These are phyloP conservation scores for Lathyrus sativus DNA, from an alignment of 306 rosid species.

Conservation along the genomic window DNA sequence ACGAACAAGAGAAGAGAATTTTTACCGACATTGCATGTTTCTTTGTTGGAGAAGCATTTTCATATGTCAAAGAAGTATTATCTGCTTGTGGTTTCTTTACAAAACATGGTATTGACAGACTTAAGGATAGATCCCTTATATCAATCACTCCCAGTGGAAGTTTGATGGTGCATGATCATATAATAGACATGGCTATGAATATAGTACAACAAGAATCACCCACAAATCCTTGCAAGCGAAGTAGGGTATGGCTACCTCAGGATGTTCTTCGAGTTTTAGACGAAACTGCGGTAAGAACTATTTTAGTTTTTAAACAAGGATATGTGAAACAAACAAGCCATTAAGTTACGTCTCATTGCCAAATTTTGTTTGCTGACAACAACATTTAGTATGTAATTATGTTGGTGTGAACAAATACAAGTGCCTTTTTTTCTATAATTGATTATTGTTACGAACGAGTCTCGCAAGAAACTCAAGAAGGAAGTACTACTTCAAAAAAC, in stretches of 20 bases:
- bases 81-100: slow-evolving; percentile 2
- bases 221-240: background rate
- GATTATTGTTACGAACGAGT: background rate
- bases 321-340: background rate
- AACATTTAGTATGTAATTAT: background rate
- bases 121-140: background rate
- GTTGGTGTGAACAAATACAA: background rate
- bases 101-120: background rate
- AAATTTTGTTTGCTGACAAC: background rate
- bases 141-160: slow-evolving; percentile 6
- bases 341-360: background rate
- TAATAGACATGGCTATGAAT: slow-evolving; percentile 9
- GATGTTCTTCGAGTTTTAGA: slow-evolving; percentile 8
- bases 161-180: background rate
- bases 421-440: background rate
- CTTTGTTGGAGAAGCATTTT: background rate
- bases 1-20: background rate
- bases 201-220: slow-evolving; percentile 3
- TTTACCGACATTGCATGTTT: slow-evolving; percentile 1
- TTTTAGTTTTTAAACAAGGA: background rate
- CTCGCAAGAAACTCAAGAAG: too few species aligned
- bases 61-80: background rate
- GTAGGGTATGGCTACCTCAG: slow-evolving; percentile 3
- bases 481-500: too few species aligned
- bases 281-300: background rate